These are phyloP conservation scores for Eremochloa ophiuroides DNA, from an alignment of 176 grass and related monocot genomes.

Conservation along the genomic window DNA sequence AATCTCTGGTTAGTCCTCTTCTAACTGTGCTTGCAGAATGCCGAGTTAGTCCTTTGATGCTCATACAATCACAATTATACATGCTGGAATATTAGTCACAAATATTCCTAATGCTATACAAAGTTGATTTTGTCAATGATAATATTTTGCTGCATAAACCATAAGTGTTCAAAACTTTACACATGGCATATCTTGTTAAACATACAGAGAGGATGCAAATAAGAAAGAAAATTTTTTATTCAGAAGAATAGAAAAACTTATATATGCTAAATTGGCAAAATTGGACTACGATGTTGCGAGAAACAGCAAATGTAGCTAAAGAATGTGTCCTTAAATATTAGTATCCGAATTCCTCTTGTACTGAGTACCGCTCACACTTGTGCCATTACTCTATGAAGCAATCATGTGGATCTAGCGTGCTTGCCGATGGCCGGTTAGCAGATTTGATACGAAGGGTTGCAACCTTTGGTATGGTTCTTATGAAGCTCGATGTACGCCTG, in stretches of 20 bases:
- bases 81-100: not conserved
- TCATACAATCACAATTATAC: not conserved
- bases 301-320: not conserved
- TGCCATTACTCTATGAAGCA: slow-evolving; percentile 58
- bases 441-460: slow-evolving; percentile 92
- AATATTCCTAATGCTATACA: not conserved
- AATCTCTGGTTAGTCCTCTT: slow-evolving; percentile 71
- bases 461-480: slow-evolving; percentile 84
- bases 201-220: not conserved
- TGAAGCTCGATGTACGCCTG: slow-evolving; percentile 94
- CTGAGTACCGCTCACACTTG: not conserved
- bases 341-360: not conserved
- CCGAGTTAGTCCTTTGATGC: not conserved
- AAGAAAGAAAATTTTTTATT: not conserved
- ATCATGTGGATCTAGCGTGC: slow-evolving; percentile 69
- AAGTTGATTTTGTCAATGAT: not conserved
- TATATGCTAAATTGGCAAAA: not conserved
- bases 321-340: not conserved
- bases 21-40: not conserved
- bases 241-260: not conserved
- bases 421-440: slow-evolving; percentile 83
- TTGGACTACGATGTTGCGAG: not conserved
- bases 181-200: not conserved
- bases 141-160: not conserved
- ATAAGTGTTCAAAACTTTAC: not conserved